Percentiles rank a stretch among this genome's conserved stretches.
Evolutionary conservation across 352 stramenopile genomes (phyloP).

Genomic region (Saprolegnia parasitica): DNA sequence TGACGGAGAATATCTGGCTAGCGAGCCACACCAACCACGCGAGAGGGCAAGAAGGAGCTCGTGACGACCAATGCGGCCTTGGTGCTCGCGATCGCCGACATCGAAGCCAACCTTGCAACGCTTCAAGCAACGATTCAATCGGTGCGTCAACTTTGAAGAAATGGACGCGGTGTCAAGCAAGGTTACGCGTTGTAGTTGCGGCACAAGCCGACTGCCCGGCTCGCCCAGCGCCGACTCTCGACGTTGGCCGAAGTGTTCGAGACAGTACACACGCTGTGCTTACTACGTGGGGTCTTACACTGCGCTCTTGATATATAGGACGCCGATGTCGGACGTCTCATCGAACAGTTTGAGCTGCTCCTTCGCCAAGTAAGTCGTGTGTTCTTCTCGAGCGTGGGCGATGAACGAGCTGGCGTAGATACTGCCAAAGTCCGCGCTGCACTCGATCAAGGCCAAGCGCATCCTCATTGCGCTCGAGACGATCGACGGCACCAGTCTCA

Average conservation of each 20-base stretch:
- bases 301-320: not conserved
- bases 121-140: not conserved
- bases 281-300: too few relatives aligned
- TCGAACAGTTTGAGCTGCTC: not conserved
- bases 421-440: not conserved
- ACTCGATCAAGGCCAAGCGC: conserved; percentile 12
- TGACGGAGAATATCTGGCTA: too few relatives aligned
- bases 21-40: too few relatives aligned
- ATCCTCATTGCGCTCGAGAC: not conserved
- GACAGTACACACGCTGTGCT: not conserved
- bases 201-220: not conserved
- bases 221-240: not conserved
- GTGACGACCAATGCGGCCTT: not conserved
- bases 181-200: not conserved
- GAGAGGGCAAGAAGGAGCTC: not conserved
- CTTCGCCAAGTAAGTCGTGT: not conserved
- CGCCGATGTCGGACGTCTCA: not conserved
- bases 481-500: not conserved
- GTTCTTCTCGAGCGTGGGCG: not conserved
- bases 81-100: not conserved
- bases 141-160: not conserved
- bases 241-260: not conserved
- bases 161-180: not conserved
- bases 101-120: not conserved
- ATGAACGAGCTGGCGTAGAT: not conserved